Conservation (phyloP, 768 basidiomycete species). For the Tephrocybe sp. region DNA sequence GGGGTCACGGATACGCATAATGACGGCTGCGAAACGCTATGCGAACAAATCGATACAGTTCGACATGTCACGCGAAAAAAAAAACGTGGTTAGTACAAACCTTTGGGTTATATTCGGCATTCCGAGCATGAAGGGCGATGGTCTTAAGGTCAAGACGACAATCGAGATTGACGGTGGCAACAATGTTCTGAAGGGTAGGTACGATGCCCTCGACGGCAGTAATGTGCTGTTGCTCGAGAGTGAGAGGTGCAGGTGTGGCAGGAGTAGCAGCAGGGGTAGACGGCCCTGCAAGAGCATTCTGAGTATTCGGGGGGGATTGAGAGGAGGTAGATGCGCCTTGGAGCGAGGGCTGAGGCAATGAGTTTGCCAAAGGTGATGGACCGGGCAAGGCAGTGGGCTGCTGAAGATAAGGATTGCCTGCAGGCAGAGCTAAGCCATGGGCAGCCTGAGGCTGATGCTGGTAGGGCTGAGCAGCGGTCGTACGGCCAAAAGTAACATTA, state of each 20-base stretch:
- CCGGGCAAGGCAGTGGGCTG: constrained; percentile 40
- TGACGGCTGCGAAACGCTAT: constrained; percentile 99
- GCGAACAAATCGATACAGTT: constrained; percentile 58
- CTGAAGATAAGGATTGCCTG: constrained; percentile 47
- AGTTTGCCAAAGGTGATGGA: constrained; percentile 56
- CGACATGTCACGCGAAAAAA: constrained; percentile 48
- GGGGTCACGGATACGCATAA: constrained; percentile 99
- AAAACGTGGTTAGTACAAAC: constrained; percentile 69
- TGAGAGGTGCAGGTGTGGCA: constrained; percentile 69
- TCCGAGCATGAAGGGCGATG: constrained; percentile 95
- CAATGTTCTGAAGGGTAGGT: constrained; percentile 99
- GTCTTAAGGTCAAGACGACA: constrained; percentile 97
- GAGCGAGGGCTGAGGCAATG: constrained; percentile 40
- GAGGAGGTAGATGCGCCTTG: constrained; percentile 27
- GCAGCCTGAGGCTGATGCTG: constrained; percentile 40
- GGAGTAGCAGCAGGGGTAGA: constrained; percentile 54
- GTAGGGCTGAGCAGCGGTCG: constrained; percentile 41
- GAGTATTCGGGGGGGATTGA: constrained; percentile 24
- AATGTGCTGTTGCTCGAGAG: constrained; percentile 91
- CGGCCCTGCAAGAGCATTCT: constrained; percentile 52
- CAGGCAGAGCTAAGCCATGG: constrained; percentile 55
- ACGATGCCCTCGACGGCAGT: constrained; percentile 98
- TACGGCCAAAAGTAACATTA: constrained; percentile 73
- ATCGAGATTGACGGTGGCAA: constrained; percentile 97
- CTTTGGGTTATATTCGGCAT: constrained; percentile 99